Evolutionary conservation across 1,284 basidiomycete species (phyloP).

Genomic region (Melanopsichium pennsylvanicum): DNA sequence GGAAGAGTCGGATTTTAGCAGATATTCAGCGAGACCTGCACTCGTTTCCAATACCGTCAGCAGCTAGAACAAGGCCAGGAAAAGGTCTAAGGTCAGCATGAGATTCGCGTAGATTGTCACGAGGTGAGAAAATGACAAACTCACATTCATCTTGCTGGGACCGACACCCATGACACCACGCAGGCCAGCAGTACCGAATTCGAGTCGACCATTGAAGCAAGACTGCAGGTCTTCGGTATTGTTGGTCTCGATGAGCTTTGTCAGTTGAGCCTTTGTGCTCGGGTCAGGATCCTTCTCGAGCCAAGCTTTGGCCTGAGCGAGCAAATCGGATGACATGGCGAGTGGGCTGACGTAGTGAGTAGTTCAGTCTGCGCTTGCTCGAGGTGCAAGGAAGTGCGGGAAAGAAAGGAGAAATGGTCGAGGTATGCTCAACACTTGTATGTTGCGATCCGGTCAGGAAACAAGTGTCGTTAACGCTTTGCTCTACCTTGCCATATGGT

Average conservation of each 20-base stretch:
- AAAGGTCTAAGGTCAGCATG: too few species aligned
- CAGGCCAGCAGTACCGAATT: conserved; percentile 57
- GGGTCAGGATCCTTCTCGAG: conserved; percentile 53
- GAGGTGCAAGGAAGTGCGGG: neutral
- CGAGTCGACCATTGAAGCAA: conserved; percentile 50
- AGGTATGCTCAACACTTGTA: conserved; percentile 6
- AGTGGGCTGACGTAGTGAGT: too few species aligned
- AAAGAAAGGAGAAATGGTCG: neutral
- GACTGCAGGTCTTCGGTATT: conserved; percentile 40
- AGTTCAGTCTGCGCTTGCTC: too few species aligned
- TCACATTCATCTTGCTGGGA: conserved; percentile 54
- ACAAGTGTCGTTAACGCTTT: neutral
- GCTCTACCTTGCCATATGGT: conserved; percentile 7
- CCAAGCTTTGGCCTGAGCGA: conserved; percentile 48
- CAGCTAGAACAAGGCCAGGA: too few species aligned
- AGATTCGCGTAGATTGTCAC: too few species aligned
- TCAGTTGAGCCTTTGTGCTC: conserved; percentile 33
- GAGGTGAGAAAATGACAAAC: too few species aligned
- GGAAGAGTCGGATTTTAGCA: conserved; percentile 31
- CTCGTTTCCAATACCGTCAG: conserved; percentile 55
- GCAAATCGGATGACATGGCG: conserved; percentile 23
- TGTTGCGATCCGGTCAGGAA: neutral
- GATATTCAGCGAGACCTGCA: conserved; percentile 48
- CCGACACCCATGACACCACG: conserved; percentile 56
- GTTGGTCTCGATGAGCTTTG: conserved; percentile 32